phyloP scores from a whole-genome alignment of 345 rosid species.

The Stellera chamaejasme region DNA sequence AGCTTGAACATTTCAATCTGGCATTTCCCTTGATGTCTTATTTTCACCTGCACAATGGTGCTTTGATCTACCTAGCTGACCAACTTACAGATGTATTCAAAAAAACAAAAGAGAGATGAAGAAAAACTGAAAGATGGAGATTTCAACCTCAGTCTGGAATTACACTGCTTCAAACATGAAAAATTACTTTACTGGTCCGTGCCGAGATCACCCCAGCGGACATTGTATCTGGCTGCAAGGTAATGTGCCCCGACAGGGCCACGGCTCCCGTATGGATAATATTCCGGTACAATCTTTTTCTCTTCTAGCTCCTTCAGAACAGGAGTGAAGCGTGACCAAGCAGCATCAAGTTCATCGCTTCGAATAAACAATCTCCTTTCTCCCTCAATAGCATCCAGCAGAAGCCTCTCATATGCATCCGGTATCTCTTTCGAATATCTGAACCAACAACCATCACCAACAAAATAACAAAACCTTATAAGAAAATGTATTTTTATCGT shows the following conservation, averaged over 20 bases:
- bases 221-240: conserved; percentile 88
- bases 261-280: conserved; percentile 96
- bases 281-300: conserved; percentile 72
- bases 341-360: conserved; percentile 95
- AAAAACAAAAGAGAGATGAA: too few relatives aligned
- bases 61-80: too few relatives aligned
- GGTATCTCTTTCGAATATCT: conserved; percentile 98
- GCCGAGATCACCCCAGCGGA: conserved; percentile 88
- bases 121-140: too few relatives aligned
- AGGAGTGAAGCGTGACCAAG: conserved; percentile 86
- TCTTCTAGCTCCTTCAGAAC: conserved; percentile 77
- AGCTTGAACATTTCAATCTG: too few relatives aligned
- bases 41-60: too few relatives aligned
- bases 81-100: too few relatives aligned
- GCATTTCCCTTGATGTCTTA: too few relatives aligned
- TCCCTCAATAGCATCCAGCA: conserved; percentile 92
- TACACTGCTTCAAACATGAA: background rate
- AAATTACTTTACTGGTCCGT: conserved; percentile 33
- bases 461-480: background rate
- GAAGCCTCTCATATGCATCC: conserved; percentile 95
- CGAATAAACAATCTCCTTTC: conserved; percentile 94
- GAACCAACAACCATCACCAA: background rate
- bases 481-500: too few relatives aligned
- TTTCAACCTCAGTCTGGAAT: too few relatives aligned
- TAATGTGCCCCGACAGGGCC: conserved; percentile 99